A percentile compares a stretch with the other conserved stretches of the same genome.
Conservation (phyloP, 352 stramenopile genomes). For the Globisporangium viniferum region DNA sequence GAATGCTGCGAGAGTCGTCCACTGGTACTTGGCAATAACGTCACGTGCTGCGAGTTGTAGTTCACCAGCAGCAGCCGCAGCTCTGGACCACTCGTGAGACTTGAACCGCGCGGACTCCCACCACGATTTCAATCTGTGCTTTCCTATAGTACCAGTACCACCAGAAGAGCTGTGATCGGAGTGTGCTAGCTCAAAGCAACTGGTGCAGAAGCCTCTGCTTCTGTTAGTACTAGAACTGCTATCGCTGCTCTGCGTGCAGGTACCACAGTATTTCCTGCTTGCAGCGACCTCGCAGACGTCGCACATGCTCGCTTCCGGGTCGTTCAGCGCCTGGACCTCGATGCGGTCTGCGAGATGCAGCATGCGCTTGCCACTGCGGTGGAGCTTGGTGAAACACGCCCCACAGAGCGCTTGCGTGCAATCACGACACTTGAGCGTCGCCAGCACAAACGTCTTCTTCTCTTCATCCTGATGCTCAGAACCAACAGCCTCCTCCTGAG, state of each 20-base stretch:
- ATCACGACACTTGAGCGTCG: conserved; percentile 26
- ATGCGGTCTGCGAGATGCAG: conserved; percentile 32
- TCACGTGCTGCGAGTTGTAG: not conserved
- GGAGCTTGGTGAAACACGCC: conserved; percentile 21
- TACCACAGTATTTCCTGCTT: conserved; percentile 16
- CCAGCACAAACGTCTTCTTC: conserved; percentile 16
- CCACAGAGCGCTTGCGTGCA: conserved; percentile 29
- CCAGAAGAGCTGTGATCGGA: conserved; percentile 3
- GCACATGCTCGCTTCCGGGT: conserved; percentile 19
- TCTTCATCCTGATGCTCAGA: not conserved
- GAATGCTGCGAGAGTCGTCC: conserved; percentile 16
- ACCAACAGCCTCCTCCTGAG: not conserved
- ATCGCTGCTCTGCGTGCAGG: conserved; percentile 5
- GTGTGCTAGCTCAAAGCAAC: conserved; percentile 31
- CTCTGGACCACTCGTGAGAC: conserved; percentile 21
- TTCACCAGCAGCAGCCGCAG: not conserved
- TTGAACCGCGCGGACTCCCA: conserved; percentile 26
- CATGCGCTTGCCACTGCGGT: conserved; percentile 31
- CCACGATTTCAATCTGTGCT: conserved; percentile 14
- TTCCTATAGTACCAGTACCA: not conserved
- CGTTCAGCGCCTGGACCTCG: conserved; percentile 26
- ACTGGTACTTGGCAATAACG: conserved; percentile 27
- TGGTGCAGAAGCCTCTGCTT: conserved; percentile 10
- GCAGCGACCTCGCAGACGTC: conserved; percentile 23
- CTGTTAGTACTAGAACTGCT: not conserved